A percentile compares a stretch with the other conserved stretches of the same genome.
These are phyloP conservation scores for Lactifluus piperatus DNA, from an alignment of 768 basidiomycete genomes.

Conservation along the genomic window DNA sequence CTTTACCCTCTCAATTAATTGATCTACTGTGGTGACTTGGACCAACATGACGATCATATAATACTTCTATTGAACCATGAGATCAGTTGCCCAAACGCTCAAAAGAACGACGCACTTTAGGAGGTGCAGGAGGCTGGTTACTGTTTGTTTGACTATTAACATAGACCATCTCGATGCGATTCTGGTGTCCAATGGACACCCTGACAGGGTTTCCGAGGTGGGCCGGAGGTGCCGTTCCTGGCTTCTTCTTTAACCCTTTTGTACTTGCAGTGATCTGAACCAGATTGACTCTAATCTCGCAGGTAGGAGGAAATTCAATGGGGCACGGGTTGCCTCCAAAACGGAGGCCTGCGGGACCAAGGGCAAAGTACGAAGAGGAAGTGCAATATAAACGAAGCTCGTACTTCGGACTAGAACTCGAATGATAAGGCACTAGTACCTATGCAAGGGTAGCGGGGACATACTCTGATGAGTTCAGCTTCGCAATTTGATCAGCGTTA, in stretches of 20 bases:
- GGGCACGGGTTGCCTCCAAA: constrained; percentile 49
- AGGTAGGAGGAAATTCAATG: constrained; percentile 86
- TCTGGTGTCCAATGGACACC: constrained; percentile 39
- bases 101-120: constrained; percentile 45
- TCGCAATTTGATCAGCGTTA: constrained; percentile 51
- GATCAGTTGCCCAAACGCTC: not conserved
- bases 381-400: constrained; percentile 88
- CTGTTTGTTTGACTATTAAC: constrained; percentile 55
- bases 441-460: not conserved
- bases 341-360: constrained; percentile 43
- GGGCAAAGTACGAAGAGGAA: constrained; percentile 63
- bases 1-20: constrained; percentile 61
- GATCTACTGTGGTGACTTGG: constrained; percentile 60
- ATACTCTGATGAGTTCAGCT: constrained; percentile 41
- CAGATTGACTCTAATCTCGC: constrained; percentile 83
- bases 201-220: constrained; percentile 43
- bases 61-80: constrained; percentile 56
- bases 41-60: constrained; percentile 81
- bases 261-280: constrained; percentile 61
- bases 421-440: not conserved
- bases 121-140: constrained; percentile 50
- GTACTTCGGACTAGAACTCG: constrained; percentile 45
- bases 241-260: constrained; percentile 92
- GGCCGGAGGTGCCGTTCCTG: constrained; percentile 88
- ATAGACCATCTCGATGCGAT: constrained; percentile 81